Evolutionary conservation across 2,329 filamentous ascomycete genomes (phyloP), one percentile per base, ranked within the genome.

Genomic region (Xylaria sp.): DNA sequence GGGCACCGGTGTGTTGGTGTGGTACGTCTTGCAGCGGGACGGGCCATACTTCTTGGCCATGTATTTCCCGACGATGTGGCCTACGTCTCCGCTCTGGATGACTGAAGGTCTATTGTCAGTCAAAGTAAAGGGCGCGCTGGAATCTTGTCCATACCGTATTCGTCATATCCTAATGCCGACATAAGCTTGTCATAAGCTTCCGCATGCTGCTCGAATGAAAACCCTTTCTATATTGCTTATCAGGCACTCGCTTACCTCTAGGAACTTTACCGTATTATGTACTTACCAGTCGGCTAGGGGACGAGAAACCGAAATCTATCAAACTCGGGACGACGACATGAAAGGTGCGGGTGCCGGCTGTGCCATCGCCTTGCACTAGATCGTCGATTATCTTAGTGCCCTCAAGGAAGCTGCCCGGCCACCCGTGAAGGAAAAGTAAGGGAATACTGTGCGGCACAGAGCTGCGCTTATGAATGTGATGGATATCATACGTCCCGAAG

Each of bases 381-480:
- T 15, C 28, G 7, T 46, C 4, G 12, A 68, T 48, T n/a, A 68
- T 61, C 34, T 57, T 55, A 1, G 57, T 61, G 23, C n/a, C 57
- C 28, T 68, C 62, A 7, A 56, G 15, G 23, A 61, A 65, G 45
- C 61, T 58, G 6, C 61, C 48, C 12, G 66, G 66, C 66, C 62
- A 68, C 15, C 66, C 61, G 32, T 68, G 66, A 15, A 65, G 41
- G 43, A 65, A 68, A 6, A 68, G 57, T n/a, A 68, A 28, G 20
- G 66, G 57, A n/a, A 68, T 48, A 32, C 39, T 57, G 25, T 20
- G 18, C 7, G 36, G 12, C n/a, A 18, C 15, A 4, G 52, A 3
- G n/a, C 85, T 88, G 60, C 78, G 81, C 71, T 90, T 82, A 74
- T 91, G 87, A 6, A 92, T 75, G 72, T 90, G 90, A 76, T 93